These are phyloP conservation scores for Spirogloea muscicola DNA, from an alignment of 139 green algal species.

Conservation along the genomic window DNA sequence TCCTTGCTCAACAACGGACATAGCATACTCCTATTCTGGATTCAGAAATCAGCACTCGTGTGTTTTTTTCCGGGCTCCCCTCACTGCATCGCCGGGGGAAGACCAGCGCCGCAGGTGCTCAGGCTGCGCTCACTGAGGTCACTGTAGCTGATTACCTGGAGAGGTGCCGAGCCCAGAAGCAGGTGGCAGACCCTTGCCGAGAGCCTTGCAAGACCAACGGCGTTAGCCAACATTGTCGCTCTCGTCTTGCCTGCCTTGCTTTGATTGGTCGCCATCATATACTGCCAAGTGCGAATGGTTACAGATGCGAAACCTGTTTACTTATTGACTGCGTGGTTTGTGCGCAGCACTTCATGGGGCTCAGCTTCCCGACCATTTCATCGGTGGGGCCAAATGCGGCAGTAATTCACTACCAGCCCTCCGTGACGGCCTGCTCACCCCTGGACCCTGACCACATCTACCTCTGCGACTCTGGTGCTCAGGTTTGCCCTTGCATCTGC, in stretches of 20 bases:
- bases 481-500: conserved; percentile 18
- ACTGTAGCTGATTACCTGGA: conserved; percentile 49
- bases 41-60: neutral
- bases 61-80: neutral
- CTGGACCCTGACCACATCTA: conserved; percentile 62
- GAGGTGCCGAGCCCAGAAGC: conserved; percentile 29
- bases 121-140: conserved; percentile 28
- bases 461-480: conserved; percentile 81
- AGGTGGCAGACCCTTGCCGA: conserved; percentile 18
- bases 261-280: neutral
- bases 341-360: conserved; percentile 38
- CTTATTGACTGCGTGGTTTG: neutral
- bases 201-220: too few relatives aligned
- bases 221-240: neutral
- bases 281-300: neutral
- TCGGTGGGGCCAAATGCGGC: conserved; percentile 77
- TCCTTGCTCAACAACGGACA: neutral
- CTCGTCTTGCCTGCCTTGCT: neutral
- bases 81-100: neutral
- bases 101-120: neutral
- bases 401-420: conserved; percentile 94
- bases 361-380: conserved; percentile 87
- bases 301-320: neutral
- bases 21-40: neutral
- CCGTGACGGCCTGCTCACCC: conserved; percentile 41